A percentile compares a stretch with the other conserved stretches of the same genome.
Evolutionary conservation across 345 rosid species (phyloP).

Genomic region (Populus simonii): DNA sequence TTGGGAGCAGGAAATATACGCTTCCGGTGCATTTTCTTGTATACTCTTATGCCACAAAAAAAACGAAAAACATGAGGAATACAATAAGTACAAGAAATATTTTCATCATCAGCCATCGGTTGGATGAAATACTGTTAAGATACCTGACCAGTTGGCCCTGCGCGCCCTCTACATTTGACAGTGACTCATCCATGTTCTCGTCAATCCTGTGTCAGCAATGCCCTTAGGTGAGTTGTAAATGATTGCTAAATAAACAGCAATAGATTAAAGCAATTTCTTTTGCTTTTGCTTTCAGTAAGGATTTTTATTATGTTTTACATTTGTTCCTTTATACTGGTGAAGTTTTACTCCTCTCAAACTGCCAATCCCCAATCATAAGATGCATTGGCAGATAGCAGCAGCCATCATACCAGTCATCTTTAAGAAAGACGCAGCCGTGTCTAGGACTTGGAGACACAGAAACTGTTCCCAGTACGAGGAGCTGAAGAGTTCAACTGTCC

Average conservation of each 20-base stretch:
- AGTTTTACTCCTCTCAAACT: not conserved
- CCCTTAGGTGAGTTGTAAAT: not conserved
- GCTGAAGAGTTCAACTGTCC: not conserved
- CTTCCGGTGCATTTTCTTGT: slow-evolving; percentile 3
- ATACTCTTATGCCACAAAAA: slow-evolving; percentile 60
- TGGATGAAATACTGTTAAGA: slow-evolving; percentile 72
- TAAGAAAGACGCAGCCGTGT: not conserved
- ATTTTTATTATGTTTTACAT: not conserved
- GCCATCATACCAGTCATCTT: not conserved
- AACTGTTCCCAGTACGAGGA: not conserved
- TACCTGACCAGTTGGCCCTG: slow-evolving; percentile 67
- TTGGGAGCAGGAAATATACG: not conserved
- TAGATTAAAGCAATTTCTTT: not conserved
- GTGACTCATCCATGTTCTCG: slow-evolving; percentile 72
- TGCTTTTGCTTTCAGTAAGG: not conserved
- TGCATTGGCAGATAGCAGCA: not conserved
- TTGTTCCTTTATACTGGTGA: not conserved
- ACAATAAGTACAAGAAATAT: slow-evolving; percentile 68
- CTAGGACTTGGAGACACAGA: not conserved
- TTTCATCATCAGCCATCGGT: slow-evolving; percentile 80
- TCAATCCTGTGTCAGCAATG: slow-evolving; percentile 52
- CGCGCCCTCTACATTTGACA: slow-evolving; percentile 74
- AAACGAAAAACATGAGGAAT: slow-evolving; percentile 76
- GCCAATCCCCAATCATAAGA: not conserved
- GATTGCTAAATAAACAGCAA: not conserved